These are phyloP conservation scores for Sporobolomyces roseus DNA, from an alignment of 768 basidiomycete genomes.

Conservation along the genomic window DNA sequence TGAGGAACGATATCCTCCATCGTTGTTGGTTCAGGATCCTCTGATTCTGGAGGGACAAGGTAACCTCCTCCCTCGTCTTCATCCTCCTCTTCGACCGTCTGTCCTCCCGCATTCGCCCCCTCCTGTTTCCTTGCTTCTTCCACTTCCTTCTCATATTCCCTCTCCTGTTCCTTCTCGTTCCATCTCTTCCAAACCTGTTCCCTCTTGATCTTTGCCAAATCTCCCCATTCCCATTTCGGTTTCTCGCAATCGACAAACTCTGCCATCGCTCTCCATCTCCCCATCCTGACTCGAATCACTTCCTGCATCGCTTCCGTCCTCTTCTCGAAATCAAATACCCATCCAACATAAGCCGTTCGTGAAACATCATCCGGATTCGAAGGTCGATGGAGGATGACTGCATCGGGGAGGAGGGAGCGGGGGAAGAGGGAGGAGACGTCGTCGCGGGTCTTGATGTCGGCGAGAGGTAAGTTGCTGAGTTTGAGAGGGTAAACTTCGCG, in stretches of 20 bases:
- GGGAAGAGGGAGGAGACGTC: constrained; percentile 8
- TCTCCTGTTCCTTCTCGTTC: constrained; percentile 8
- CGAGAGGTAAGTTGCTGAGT: constrained; percentile 5
- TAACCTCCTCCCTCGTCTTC: neutral
- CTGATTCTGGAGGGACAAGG: neutral
- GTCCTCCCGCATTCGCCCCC: no score
- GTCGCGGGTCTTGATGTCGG: neutral
- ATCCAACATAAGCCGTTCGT: constrained; percentile 17
- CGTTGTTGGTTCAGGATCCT: no score
- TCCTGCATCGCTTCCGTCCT: constrained; percentile 27
- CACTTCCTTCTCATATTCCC: neutral
- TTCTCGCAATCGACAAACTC: constrained; percentile 6
- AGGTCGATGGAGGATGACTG: constrained; percentile 4
- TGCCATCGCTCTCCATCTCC: constrained; percentile 1
- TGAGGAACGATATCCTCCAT: no score
- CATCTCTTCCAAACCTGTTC: neutral
- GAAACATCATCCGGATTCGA: neutral
- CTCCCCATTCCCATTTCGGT: constrained; percentile 21
- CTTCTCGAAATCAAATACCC: constrained; percentile 17
- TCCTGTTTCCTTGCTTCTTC: neutral
- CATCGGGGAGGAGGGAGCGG: neutral
- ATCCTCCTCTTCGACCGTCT: neutral
- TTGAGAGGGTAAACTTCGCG: constrained; percentile 1
- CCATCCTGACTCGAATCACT: constrained; percentile 7
- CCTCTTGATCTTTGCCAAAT: neutral